Evolutionary conservation across 176 grass and related monocot genomes (phyloP), one percentile per base, ranked within the genome.

Genomic region (Oryza longistaminata): DNA sequence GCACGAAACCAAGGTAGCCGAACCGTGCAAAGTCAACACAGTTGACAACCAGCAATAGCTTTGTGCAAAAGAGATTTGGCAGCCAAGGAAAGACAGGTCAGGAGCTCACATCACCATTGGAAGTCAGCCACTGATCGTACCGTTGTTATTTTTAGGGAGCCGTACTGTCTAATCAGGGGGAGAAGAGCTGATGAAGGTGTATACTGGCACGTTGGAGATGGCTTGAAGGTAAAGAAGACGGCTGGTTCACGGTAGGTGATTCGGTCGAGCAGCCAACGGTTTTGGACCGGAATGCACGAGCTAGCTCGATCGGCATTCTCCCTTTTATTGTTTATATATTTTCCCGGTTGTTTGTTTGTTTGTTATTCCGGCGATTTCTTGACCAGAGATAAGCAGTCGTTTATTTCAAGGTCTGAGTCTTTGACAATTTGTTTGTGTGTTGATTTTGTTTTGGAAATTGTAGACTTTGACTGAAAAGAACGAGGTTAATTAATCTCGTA

Each of bases 141-240:
- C 13, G 49, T 77, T 40, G 6, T 52, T 10, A 34, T 68, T 15
- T 49, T 21, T 12, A 43, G 9, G 75, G 42, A 58, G 21, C 29
- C 13, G 79, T 60, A 9, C n/a, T n/a, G 80, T 72, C 15, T 44
- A 72, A 45, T 68, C 33, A 3, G 13, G n/a, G 46, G 4, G n/a
- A 34, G 2, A 1, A 35, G 7, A 3, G 31, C 66, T 53, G 6
- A 70, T 53, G 7, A 70, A 71, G 40, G 26, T 49, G 49, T 12
- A 39, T 19, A 42, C 11, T 45, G 75, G n/a, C 69, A 85, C 82
- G 48, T 29, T 77, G 55, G 65, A 66, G 66, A 75, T 81, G 1
- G 74, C 88, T 86, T 90, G 34, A 82, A 46, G 84, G 27, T 68
- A 46, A 78, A 68, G 67, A 73, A 82, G 84, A 68, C 79, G 68